Conservation (phyloP, 345 rosid genomes). For the Streptanthus diversifolius region DNA sequence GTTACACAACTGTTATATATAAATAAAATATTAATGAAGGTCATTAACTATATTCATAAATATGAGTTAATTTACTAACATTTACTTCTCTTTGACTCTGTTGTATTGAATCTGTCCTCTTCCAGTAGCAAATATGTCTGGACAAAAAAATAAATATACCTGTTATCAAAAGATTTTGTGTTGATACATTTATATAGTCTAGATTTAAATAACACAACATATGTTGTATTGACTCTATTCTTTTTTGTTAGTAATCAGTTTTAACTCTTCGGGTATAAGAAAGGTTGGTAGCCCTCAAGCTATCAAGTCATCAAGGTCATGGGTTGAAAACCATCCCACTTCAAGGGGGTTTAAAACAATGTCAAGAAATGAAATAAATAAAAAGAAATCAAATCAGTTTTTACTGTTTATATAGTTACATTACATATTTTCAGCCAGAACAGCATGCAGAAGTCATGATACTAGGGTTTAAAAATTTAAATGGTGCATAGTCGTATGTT, state of each 20-base stretch:
- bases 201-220: neutral
- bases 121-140: neutral
- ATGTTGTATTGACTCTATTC: neutral
- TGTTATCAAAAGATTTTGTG: neutral
- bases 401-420: neutral
- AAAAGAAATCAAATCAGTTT: neutral
- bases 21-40: neutral
- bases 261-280: neutral
- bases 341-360: neutral
- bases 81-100: neutral
- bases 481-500: neutral
- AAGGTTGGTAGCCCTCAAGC: neutral
- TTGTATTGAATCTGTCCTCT: neutral
- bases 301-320: neutral
- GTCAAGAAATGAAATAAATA: neutral
- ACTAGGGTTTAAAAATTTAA: neutral
- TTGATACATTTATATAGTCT: neutral
- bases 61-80: neutral
- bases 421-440: neutral
- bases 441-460: neutral
- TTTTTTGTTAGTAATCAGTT: neutral
- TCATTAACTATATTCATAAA: slow-evolving; percentile 3
- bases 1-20: neutral
- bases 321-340: neutral
- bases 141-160: neutral